Evolutionary conservation across 345 rosid species (phyloP), one percentile per base, ranked within the genome.

Genomic region (Barbarea vulgaris): DNA sequence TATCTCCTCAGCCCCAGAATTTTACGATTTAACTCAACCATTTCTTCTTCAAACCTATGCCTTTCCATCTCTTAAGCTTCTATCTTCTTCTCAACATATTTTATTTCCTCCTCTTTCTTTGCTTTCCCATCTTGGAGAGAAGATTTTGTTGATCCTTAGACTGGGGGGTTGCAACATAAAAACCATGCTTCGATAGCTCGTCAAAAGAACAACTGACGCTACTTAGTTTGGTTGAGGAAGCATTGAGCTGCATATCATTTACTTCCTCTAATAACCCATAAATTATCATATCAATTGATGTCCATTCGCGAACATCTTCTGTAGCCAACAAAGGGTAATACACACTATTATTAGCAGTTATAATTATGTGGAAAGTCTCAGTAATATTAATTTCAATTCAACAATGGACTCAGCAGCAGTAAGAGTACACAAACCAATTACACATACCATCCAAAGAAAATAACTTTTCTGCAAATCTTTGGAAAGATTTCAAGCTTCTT

Each of bases 221-320:
- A n/a, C n/a, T n/a, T n/a, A n/a, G n/a, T n/a, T n/a, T n/a, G n/a
- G n/a, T n/a, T n/a, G n/a, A 48, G 3, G 86, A 64, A 69, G 72
- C 84, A 67, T 81, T 74, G 15, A 69, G 58, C 11, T 74, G 72
- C 67, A 77, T 67, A n/a, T 22, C 34, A 7, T 64, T 70, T 4
- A 84, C 80, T 84, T 87, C 86, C 14, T 89, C 89, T 10, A 84
- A 64, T 81, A 89, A 79, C 63, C 80, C 68, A 5, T 88, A 77
- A 60, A 82, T 88, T 89, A 86, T 86, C 55, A 85, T 70, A 22
- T 93, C 93, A 62, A 91, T 70, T 30, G 97, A 93, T 7, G 85
- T 34, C 60, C 87, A 90, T 84, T 91, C 97, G 4, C 91, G 91
- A 62, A 75, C 48, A 74, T 81, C 86, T 71, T 85, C 88, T 74